These are phyloP conservation scores for Phellopilus nigrolimitatus DNA, from an alignment of 1,284 basidiomycete species.

Conservation along the genomic window DNA sequence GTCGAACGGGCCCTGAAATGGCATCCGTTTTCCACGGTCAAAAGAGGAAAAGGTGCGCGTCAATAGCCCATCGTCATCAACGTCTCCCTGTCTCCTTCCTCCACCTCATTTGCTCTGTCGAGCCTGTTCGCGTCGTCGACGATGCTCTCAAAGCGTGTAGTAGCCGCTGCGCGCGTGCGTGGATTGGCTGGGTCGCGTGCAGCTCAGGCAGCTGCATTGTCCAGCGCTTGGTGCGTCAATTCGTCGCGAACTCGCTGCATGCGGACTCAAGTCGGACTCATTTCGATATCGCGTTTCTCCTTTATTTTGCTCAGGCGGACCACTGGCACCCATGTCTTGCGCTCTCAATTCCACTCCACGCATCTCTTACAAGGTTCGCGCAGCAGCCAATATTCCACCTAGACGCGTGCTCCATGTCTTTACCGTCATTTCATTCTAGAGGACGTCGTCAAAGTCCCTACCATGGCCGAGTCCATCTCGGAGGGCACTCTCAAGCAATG, in stretches of 20 bases:
- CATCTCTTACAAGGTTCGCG: constrained; percentile 60
- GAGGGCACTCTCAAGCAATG: constrained; percentile 97
- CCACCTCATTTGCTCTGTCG: constrained; percentile 2
- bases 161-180: constrained; percentile 61
- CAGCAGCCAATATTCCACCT: neutral
- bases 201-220: constrained; percentile 35
- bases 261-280: constrained; percentile 3
- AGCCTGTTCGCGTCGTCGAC: constrained; percentile 12
- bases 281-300: constrained; percentile 1
- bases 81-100: constrained; percentile 1
- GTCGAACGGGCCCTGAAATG: neutral
- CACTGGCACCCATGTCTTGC: constrained; percentile 41
- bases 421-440: constrained; percentile 35
- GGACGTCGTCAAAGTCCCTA: constrained; percentile 93
- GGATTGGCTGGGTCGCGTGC: constrained; percentile 38
- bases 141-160: constrained; percentile 71
- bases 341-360: constrained; percentile 65
- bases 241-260: neutral
- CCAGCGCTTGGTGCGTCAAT: constrained; percentile 48
- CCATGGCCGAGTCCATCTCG: constrained; percentile 99
- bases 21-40: constrained; percentile 10
- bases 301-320: constrained; percentile 37
- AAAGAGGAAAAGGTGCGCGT: too few species aligned
- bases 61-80: constrained; percentile 5
- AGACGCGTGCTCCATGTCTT: constrained; percentile 17